These are phyloP conservation scores for Leishmania gerbilli DNA, from an alignment of 208 protist species.

Conservation along the genomic window DNA sequence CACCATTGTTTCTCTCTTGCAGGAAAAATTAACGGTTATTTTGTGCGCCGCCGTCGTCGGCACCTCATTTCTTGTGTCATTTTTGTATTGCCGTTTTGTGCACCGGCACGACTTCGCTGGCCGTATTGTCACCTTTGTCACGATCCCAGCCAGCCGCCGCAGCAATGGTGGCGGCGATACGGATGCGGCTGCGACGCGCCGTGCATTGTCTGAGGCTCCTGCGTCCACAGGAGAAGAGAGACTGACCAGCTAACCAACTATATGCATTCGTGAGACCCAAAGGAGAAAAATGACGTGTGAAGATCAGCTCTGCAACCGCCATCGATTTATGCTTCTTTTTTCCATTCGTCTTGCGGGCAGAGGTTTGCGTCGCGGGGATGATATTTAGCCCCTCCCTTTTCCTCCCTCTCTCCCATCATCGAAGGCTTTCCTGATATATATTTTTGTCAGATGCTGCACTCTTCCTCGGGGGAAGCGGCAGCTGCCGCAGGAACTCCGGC, in stretches of 20 bases:
- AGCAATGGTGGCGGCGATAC: neutral
- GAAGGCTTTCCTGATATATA: neutral
- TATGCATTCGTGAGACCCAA: neutral
- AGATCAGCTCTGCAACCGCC: neutral
- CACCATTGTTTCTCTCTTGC: slow-evolving; percentile 46
- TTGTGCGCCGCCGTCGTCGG: slow-evolving; percentile 44
- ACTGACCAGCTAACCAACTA: neutral
- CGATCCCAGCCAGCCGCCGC: neutral
- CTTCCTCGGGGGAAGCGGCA: neutral
- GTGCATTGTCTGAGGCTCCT: neutral
- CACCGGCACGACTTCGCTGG: slow-evolving; percentile 63
- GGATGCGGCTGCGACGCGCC: neutral
- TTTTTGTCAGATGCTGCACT: neutral
- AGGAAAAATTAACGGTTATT: slow-evolving; percentile 42
- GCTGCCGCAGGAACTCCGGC: neutral
- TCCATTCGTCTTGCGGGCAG: neutral
- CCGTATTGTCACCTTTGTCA: slow-evolving; percentile 57
- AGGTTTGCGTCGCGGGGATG: neutral
- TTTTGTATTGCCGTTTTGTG: slow-evolving; percentile 51
- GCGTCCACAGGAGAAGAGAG: neutral
- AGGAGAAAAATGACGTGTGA: neutral
- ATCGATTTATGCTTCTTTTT: neutral
- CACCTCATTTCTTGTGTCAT: slow-evolving; percentile 29
- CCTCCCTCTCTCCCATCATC: neutral
- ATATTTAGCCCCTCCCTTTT: neutral